A percentile compares a stretch with the other conserved stretches of the same genome.
Conservation (phyloP, 2,329 filamentous ascomycete species). For the Diaporthe australafricana region DNA sequence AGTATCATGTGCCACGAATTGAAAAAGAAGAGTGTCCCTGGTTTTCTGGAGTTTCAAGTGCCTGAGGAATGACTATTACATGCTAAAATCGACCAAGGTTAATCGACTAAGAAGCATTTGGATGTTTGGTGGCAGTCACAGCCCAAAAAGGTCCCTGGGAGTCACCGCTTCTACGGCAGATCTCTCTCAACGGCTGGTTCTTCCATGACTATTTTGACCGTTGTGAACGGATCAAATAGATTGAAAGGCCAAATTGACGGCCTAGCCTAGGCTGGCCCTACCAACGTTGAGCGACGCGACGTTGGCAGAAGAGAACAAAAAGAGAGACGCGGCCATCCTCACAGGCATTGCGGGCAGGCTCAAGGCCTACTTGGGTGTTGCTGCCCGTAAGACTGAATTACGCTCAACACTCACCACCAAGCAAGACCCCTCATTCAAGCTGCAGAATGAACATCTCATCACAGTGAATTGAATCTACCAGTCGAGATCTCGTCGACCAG, state of each 20-base stretch:
- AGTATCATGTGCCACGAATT: not conserved
- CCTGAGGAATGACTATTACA: fast-evolving
- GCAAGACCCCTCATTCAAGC: not conserved
- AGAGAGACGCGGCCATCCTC: not conserved
- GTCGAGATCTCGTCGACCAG: not conserved
- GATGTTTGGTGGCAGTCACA: not conserved
- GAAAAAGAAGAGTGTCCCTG: fast-evolving
- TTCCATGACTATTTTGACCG: too few species aligned
- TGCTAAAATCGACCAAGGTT: not conserved
- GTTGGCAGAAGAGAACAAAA: not conserved
- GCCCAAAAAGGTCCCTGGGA: not conserved
- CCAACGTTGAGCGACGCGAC: too few species aligned
- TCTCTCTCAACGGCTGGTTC: not conserved
- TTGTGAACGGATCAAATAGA: too few species aligned
- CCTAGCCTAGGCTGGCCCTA: too few species aligned
- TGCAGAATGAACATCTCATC: too few species aligned
- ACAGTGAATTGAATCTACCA: not conserved
- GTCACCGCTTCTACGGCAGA: not conserved
- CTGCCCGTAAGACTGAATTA: too few species aligned
- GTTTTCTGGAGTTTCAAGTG: not conserved
- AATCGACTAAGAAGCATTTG: not conserved
- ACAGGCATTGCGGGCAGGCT: not conserved
- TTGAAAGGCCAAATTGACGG: too few species aligned
- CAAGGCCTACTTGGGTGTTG: not conserved
- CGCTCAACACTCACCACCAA: not conserved